Evolutionary conservation across 305 asterid species (phyloP), one percentile per base, ranked within the genome.

Genomic region (Fraxinus sp.): DNA sequence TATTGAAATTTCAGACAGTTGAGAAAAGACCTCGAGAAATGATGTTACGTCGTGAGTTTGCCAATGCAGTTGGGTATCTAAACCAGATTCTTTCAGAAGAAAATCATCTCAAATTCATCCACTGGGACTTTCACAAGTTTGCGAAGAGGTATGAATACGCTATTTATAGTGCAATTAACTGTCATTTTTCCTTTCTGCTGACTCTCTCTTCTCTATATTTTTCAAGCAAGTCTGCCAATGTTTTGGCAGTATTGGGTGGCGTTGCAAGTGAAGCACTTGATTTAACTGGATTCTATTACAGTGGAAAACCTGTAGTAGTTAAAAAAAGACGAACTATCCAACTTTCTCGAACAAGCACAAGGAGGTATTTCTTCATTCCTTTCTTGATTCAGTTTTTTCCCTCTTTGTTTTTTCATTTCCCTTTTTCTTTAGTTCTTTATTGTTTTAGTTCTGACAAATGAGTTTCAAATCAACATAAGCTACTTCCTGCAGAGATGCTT

Each of bases 91-190:
- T 95, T 79, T 80, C 93, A 7, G 93, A 92, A 86, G 99, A 95
- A 73, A 89, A 88, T 81, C 97, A 90, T 78, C 95, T 95, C 24
- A 92, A 95, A 84, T 95, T 95, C 83, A 94, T 95, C 81, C 99
- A 95, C 80, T 95, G 99, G 99, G 99, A 95, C 89, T 95, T 95
- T 83, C 97, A 95, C 95, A 95, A 95, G 90, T 95, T 95, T 79
- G 97, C 99, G 7, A 95, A 95, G 91, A 95, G 97, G 99, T 93
- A 84, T 84, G 75, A 41, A 41, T 75, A 62, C 78, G 49, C 55
- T 70, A 22, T 82, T 80, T 35, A 46, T 59, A 73, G 70, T 84
- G 84, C 57, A 33, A 82, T 30, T 79, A 64, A 28, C 72, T 73
- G 68, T 80, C 70, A 55, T 85, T 81, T 84, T 68, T 80, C 26